Base-by-base conservation (phyloP, 768 basidiomycete species). In the Pisolithus orientalis region DNA sequence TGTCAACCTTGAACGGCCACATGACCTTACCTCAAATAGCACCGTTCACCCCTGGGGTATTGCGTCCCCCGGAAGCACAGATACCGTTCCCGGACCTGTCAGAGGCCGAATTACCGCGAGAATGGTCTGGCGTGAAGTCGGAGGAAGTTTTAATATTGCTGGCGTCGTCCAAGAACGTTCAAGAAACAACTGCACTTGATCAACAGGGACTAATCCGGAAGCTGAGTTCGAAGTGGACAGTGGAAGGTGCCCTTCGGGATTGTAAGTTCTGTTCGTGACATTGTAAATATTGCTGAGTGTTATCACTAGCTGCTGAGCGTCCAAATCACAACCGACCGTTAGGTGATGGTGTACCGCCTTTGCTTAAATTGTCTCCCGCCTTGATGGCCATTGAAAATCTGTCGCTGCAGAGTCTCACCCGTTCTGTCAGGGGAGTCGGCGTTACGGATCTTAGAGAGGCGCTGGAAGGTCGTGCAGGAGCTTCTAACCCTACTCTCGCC, bases 371-470 rank as follows among this genome's bases (percentile, higher is more conserved):
- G 32, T 87, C 90, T 5, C 90, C 90, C 32, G 84, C 86, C 14
- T 72, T 95, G 55, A 95, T 94, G 90, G 85, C 89, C 58, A 88
- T 90, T 49, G 89, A 94, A 60, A 95, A 95, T 65, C 74, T 90
- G 32, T 95, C 94, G 6, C 74, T 92, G 51, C 88, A 90, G 64
- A 92, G 90, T 62, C 70, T 95, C 52, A 80, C 87, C 17, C 80
- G 89, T 51, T 87, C 89, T 4, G 80, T 81, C 3, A 79, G 86
- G 53, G 85, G 86, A 0, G 83, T 95, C 14, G 94, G 93, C 24
- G 92, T 95, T 24, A 84, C 82, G 1, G 92, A 94, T 63, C 75
- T 96, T 31, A 78, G 92, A 49, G 92, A 94, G 59, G 94, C 94
- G 4, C 71, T 96, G 4, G 90, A 92, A 71, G 90, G 90, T 21